Base-by-base conservation (phyloP, 257 asterid species). In the Przewalskia tangutica region DNA sequence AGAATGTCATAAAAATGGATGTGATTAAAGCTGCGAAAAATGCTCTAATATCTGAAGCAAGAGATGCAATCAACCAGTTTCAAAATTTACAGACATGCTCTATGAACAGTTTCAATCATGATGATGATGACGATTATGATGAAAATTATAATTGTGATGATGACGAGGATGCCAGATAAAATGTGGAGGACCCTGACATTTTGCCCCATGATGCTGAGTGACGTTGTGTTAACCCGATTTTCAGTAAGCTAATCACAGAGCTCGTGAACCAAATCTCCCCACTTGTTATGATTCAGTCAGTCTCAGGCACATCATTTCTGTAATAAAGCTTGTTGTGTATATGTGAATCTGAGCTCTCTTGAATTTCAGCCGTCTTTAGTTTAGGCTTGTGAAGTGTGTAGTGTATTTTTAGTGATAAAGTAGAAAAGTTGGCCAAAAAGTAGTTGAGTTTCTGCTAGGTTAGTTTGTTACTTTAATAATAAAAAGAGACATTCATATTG, bases 31-130 rank as follows among this genome's bases (percentile, higher is more conserved):
- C 85, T 83, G 97, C 97, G 1, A 92, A 89, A 87, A 91, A 86
- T 84, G 93, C 93, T 77, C 85, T 95, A n/a, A 82, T 92, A 73
- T 85, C 88, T 58, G 89, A 88, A 82, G 96, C 97, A 23, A 90
- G 82, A 79, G 90, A 91, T 81, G 94, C 97, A 64, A 83, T 92
- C 80, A 76, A 58, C 68, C 88, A 89, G 85, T 82, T 91, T 64
- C 88, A 87, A 54, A 87, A 83, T 79, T 76, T 85, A 77, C 87
- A 84, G 82, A 84, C 87, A n/a, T 51, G 77, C 14, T 27, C 14
- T 20, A 7, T 79, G 20, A 71, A 81, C 51, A 40, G 81, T 44
- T 81, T n/a, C 42, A 66, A 63, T 18, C 85, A 48, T 20, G 77
- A 40, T 20, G 80, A 85, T 71, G 71, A 64, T 13, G 77, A 40